Evolutionary conservation across 768 basidiomycete species (phyloP).

Genomic region (Coprinopsis strossmayeri): DNA sequence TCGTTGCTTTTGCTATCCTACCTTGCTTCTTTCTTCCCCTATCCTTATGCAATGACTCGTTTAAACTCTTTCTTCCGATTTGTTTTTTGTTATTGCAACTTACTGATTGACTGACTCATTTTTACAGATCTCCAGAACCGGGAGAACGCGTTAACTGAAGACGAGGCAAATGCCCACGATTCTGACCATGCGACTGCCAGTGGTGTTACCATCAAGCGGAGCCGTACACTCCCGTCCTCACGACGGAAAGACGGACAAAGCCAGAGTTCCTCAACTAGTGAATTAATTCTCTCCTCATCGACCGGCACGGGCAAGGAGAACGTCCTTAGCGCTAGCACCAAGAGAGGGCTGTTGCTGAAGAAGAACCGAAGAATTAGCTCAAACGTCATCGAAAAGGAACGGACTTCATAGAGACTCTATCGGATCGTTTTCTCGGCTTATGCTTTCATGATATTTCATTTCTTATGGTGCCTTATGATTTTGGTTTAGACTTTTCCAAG

Average conservation of each 20-base stretch:
- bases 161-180: background rate
- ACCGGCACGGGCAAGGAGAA: slow-evolving; percentile 6
- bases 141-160: background rate
- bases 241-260: slow-evolving; percentile 22
- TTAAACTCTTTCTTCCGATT: too few relatives aligned
- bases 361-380: slow-evolving; percentile 12
- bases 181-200: background rate
- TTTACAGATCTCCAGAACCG: slow-evolving; percentile 17
- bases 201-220: slow-evolving; percentile 3
- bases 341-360: slow-evolving; percentile 11
- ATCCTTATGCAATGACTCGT: background rate
- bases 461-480: background rate
- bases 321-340: background rate
- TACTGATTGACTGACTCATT: slow-evolving; percentile 5
- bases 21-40: background rate
- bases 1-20: background rate
- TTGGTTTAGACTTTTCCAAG: background rate
- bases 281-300: background rate
- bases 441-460: too few relatives aligned
- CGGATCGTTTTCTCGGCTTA: too few relatives aligned
- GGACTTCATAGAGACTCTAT: slow-evolving; percentile 8
- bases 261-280: slow-evolving; percentile 7
- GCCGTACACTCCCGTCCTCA: slow-evolving; percentile 17
- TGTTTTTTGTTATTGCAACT: background rate
- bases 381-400: slow-evolving; percentile 5